phyloP scores from a whole-genome alignment of 1,284 basidiomycete species.

The Bondarzewia mesenterica region DNA sequence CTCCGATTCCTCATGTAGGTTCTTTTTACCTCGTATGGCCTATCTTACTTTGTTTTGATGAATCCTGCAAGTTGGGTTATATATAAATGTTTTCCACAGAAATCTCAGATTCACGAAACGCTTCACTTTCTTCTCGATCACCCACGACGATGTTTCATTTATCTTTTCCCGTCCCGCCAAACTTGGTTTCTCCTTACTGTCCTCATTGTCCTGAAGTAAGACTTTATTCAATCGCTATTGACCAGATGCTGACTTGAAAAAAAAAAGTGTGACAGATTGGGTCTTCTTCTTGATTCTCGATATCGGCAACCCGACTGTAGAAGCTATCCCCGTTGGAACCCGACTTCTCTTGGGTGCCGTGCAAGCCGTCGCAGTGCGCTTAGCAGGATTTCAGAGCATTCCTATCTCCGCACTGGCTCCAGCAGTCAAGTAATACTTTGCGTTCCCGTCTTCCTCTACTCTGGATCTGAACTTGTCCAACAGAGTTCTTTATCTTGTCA shows the following conservation, averaged over 20 bases:
- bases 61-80: constrained; percentile 55
- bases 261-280: constrained; percentile 50
- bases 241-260: background rate
- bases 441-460: background rate
- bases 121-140: constrained; percentile 90
- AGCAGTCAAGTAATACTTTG: constrained; percentile 45
- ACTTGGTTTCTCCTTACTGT: constrained; percentile 84
- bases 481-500: constrained; percentile 51
- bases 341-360: constrained; percentile 61
- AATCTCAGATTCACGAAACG: constrained; percentile 65
- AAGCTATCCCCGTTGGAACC: constrained; percentile 62
- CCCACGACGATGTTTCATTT: constrained; percentile 88
- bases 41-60: background rate
- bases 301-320: constrained; percentile 72
- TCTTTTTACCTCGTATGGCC: background rate
- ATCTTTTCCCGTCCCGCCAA: constrained; percentile 89
- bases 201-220: constrained; percentile 58
- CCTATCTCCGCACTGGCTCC: constrained; percentile 65
- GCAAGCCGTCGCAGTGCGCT: constrained; percentile 78
- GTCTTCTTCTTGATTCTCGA: constrained; percentile 87
- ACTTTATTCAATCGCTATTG: background rate
- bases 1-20: constrained; percentile 22
- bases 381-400: constrained; percentile 82
- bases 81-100: constrained; percentile 51
- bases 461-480: constrained; percentile 11